Conservation (phyloP, 345 rosid species). For the Citrus sp. region DNA sequence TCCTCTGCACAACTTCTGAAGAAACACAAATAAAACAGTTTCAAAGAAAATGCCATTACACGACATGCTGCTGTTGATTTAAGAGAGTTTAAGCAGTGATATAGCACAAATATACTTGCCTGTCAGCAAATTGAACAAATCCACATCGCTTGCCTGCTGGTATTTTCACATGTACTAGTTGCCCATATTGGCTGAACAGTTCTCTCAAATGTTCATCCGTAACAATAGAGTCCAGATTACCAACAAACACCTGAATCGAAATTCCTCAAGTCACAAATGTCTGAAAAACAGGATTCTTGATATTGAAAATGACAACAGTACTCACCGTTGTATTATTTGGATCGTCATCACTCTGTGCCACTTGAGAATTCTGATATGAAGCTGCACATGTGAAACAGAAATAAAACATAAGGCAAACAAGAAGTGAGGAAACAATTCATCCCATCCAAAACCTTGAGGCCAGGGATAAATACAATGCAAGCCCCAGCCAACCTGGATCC, state of each 20-base stretch:
- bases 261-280: conserved; percentile 13
- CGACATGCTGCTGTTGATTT: not conserved
- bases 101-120: conserved; percentile 34
- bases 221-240: conserved; percentile 71
- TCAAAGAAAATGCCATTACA: not conserved
- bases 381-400: conserved; percentile 54
- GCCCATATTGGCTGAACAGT: conserved; percentile 77
- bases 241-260: conserved; percentile 72
- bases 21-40: conserved; percentile 3
- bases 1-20: conserved; percentile 84
- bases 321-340: conserved; percentile 92
- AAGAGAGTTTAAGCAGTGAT: not conserved
- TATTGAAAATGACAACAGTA: conserved; percentile 22
- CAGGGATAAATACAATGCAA: not conserved
- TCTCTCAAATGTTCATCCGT: conserved; percentile 75
- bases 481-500: not conserved
- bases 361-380: conserved; percentile 64
- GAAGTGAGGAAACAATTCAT: not conserved
- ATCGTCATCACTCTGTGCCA: conserved; percentile 61
- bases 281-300: not conserved
- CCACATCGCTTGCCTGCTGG: conserved; percentile 84
- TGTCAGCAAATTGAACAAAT: conserved; percentile 82
- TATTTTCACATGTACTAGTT: conserved; percentile 77
- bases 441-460: not conserved
- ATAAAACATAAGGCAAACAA: conserved; percentile 1